Conservation (phyloP, 257 asterid species). For the Knoxia roxburghii region DNA sequence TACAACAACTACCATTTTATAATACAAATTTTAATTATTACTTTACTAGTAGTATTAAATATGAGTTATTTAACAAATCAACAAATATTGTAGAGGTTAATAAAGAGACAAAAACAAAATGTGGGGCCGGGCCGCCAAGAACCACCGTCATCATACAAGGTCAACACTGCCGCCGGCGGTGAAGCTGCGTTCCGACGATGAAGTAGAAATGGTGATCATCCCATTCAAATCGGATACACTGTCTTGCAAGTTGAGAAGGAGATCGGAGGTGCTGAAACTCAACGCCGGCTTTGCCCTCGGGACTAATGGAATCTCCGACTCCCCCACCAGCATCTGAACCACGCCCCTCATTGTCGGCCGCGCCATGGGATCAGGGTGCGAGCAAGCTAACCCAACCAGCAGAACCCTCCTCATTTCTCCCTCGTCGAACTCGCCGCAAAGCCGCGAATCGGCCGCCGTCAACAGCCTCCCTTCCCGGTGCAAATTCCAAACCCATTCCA, state of each 20-base stretch:
- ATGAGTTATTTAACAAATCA: not conserved
- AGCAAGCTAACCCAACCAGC: constrained; percentile 60
- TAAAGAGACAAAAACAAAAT: not conserved
- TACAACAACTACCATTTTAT: not conserved
- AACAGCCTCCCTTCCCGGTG: constrained; percentile 54
- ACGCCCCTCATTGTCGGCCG: constrained; percentile 75
- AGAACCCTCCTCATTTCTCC: constrained; percentile 59
- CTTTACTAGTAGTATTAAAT: no score
- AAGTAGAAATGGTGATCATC: constrained; percentile 47
- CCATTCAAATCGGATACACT: constrained; percentile 77
- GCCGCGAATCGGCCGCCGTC: constrained; percentile 51
- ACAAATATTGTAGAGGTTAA: not conserved
- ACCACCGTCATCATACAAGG: constrained; percentile 16
- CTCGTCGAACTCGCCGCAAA: constrained; percentile 48
- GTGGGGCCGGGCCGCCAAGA: not conserved
- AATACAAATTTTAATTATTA: not conserved
- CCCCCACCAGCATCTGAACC: constrained; percentile 76
- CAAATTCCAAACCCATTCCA: constrained; percentile 85
- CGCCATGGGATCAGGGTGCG: constrained; percentile 69
- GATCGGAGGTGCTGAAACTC: constrained; percentile 66
- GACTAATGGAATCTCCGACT: constrained; percentile 55
- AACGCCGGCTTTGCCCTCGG: constrained; percentile 60
- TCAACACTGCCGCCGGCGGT: constrained; percentile 30
- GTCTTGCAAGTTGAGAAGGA: constrained; percentile 59
- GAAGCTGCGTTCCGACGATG: constrained; percentile 64